Conservation (phyloP, 192 early-diverging fungal species). For the Entrophospora sp. region DNA sequence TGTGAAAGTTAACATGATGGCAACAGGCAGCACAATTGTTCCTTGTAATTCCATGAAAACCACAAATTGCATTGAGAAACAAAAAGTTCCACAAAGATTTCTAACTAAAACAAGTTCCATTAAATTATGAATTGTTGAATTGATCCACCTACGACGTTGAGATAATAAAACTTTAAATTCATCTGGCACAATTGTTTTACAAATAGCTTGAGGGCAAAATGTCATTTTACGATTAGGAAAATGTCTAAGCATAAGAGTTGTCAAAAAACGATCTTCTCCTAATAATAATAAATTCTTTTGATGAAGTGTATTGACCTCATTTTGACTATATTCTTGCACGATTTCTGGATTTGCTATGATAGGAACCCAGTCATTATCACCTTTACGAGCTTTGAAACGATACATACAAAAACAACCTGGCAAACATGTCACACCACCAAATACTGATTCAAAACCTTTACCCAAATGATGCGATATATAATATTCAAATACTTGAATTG, state of each 20-base stretch:
- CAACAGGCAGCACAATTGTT: constrained; percentile 85
- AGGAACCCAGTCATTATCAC: constrained; percentile 58
- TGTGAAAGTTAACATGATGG: constrained; percentile 79
- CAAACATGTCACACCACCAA: constrained; percentile 90
- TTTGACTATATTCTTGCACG: constrained; percentile 65
- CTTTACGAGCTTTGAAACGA: constrained; percentile 78
- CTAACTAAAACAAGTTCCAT: constrained; percentile 79
- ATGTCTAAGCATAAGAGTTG: constrained; percentile 72
- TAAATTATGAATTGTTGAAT: constrained; percentile 89
- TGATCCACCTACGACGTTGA: constrained; percentile 90
- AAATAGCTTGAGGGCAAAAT: constrained; percentile 70
- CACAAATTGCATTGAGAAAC: constrained; percentile 94
- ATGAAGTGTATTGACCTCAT: constrained; percentile 67
- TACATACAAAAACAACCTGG: constrained; percentile 97
- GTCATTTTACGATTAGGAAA: constrained; percentile 78
- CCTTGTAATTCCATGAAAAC: constrained; percentile 90
- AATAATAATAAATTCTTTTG: constrained; percentile 74
- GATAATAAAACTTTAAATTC: constrained; percentile 68
- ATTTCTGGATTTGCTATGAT: constrained; percentile 78
- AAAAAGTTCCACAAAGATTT: constrained; percentile 91
- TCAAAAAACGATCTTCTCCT: constrained; percentile 76
- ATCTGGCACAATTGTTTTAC: constrained; percentile 74
- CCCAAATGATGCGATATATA: constrained; percentile 89
- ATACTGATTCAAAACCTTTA: constrained; percentile 88
- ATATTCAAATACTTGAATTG: constrained; percentile 97